These are phyloP conservation scores for Rhynchosporium graminicola DNA, from an alignment of 2,329 filamentous ascomycete genomes.

Conservation along the genomic window DNA sequence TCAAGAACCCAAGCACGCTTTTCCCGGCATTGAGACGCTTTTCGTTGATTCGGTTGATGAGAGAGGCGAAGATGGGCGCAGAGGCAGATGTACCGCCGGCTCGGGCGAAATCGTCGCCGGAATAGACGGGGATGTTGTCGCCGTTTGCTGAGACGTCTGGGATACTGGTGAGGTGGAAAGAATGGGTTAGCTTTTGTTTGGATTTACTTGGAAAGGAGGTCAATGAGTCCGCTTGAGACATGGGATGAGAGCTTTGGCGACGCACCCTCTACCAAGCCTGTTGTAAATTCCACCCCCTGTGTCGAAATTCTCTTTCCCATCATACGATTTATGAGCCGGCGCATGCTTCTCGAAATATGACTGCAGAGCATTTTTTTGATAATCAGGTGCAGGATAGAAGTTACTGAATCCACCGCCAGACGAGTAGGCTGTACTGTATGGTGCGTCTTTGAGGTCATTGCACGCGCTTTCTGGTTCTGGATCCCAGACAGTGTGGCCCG, in stretches of 20 bases:
- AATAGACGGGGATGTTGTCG: constrained; percentile 51
- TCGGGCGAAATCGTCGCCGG: constrained; percentile 38
- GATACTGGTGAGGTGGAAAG: constrained; percentile 36
- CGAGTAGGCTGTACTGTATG: constrained; percentile 35
- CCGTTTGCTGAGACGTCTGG: constrained; percentile 57
- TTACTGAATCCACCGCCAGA: constrained; percentile 55
- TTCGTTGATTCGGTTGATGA: constrained; percentile 64
- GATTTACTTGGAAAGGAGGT: neutral
- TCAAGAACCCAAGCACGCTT: constrained; percentile 45
- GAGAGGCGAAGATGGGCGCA: constrained; percentile 55
- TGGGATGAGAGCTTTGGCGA: neutral
- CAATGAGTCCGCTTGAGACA: neutral
- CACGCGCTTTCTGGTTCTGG: constrained; percentile 42
- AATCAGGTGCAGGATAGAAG: constrained; percentile 47
- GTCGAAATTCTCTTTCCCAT: constrained; percentile 42
- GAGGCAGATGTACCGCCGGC: constrained; percentile 55
- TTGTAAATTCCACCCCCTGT: constrained; percentile 26
- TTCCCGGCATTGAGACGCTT: constrained; percentile 54
- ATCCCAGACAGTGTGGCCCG: constrained; percentile 30
- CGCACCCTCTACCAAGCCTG: constrained; percentile 20
- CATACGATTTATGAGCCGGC: constrained; percentile 18
- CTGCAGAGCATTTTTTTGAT: constrained; percentile 44
- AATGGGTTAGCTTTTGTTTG: neutral
- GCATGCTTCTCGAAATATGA: constrained; percentile 31
- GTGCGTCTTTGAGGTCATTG: constrained; percentile 41